These are phyloP conservation scores for Globisporangium radiosum DNA, from an alignment of 352 stramenopile species.

Conservation along the genomic window DNA sequence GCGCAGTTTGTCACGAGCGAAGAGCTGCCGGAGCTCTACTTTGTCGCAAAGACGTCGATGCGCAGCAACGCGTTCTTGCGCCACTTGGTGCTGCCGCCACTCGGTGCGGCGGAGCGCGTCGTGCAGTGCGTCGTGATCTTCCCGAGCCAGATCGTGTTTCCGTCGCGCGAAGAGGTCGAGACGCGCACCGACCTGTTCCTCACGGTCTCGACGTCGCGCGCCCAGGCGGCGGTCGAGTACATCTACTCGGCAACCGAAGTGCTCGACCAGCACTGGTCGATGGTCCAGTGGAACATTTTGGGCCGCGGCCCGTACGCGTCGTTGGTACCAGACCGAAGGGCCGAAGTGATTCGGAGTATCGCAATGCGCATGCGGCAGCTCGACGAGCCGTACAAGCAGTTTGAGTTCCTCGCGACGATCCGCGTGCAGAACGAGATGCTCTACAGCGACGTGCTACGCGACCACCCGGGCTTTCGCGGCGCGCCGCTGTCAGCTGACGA, in stretches of 20 bases:
- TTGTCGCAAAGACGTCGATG: constrained; percentile 81
- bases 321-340: constrained; percentile 42
- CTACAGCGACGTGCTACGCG: constrained; percentile 52
- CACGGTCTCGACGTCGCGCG: constrained; percentile 59
- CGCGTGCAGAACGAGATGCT: constrained; percentile 84
- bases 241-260: constrained; percentile 82
- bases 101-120: constrained; percentile 58
- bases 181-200: constrained; percentile 68
- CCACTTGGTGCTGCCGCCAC: constrained; percentile 57
- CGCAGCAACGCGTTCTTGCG: constrained; percentile 53
- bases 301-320: constrained; percentile 74
- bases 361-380: constrained; percentile 65
- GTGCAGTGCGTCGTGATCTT: constrained; percentile 74
- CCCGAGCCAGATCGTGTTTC: constrained; percentile 70
- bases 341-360: constrained; percentile 67
- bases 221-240: constrained; percentile 71
- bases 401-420: constrained; percentile 81
- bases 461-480: constrained; percentile 41
- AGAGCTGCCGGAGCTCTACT: constrained; percentile 79
- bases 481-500: constrained; percentile 37
- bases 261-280: constrained; percentile 77
- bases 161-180: constrained; percentile 73
- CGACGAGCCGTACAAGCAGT: constrained; percentile 70
- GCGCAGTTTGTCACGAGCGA: constrained; percentile 79
- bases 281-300: constrained; percentile 86